These are phyloP conservation scores for Backusella sp. DNA, from an alignment of 192 early-diverging fungal genomes.

Conservation along the genomic window DNA sequence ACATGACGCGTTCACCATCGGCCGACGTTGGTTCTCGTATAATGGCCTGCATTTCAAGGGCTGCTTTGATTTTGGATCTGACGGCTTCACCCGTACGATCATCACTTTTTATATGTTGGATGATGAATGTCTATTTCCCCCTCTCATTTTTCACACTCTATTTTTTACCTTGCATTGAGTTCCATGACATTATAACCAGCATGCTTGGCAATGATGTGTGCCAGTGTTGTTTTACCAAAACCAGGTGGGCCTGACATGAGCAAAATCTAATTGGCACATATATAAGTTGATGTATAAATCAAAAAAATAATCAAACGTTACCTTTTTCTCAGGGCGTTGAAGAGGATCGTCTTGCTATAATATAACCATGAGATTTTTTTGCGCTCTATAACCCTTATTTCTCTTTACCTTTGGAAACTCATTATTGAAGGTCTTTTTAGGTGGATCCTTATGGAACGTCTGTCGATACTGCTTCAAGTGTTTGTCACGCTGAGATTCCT, in stretches of 20 bases:
- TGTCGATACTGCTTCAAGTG: slow-evolving; percentile 16
- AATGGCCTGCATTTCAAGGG: slow-evolving; percentile 76
- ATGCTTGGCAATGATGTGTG: slow-evolving; percentile 87
- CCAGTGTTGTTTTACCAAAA: slow-evolving; percentile 95
- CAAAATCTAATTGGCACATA: slow-evolving; percentile 41
- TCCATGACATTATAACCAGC: slow-evolving; percentile 90
- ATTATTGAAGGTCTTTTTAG: background rate
- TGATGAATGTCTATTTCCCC: background rate
- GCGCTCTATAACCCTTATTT: background rate
- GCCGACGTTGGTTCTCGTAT: slow-evolving; percentile 30
- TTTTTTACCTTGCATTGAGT: slow-evolving; percentile 78
- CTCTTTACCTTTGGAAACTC: background rate
- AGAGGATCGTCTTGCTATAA: slow-evolving; percentile 43
- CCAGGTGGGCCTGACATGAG: slow-evolving; percentile 91
- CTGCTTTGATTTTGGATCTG: slow-evolving; percentile 70
- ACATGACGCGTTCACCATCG: background rate
- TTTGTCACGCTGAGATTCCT: slow-evolving; percentile 27
- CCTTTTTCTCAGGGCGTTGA: slow-evolving; percentile 60
- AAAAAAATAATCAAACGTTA: slow-evolving; percentile 5
- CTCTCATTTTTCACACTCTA: slow-evolving; percentile 18
- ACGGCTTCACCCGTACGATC: slow-evolving; percentile 84
- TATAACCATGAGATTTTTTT: background rate
- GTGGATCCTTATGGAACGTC: slow-evolving; percentile 7
- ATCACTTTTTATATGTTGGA: slow-evolving; percentile 66
- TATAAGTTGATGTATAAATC: background rate